Base-by-base conservation (phyloP, 2,329 filamentous ascomycete species). In the Neurospora crassa region DNA sequence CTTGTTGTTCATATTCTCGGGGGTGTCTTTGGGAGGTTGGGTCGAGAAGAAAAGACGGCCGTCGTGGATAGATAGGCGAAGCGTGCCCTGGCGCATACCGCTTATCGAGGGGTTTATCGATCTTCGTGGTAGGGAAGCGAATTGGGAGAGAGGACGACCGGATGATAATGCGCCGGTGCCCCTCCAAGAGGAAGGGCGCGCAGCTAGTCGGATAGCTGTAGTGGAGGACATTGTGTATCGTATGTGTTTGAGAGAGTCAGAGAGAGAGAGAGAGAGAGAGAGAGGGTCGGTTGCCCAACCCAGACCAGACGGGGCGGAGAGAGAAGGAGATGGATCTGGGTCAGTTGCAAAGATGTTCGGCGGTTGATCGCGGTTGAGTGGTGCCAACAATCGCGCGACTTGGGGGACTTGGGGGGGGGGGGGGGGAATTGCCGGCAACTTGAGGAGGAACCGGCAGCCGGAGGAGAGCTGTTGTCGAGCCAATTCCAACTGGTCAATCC, bases 41-140 rank as follows among this genome's bases (percentile, higher is more conserved):
- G 74, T 77, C 47, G 81, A 81, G 69, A 76, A 81, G 40, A 77
- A 76, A 3, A 77, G 78, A 6, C 76, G 69, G 18, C 73, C 76
- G 40, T 73, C 34, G 67, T 71, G 71, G 67, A 74, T 73, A 37
- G 67, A 29, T 40, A 69, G 67, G 42, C 45, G 42, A 40, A 71
- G 43, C 71, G 71, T 75, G 71, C 76, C 80, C 67, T 74, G 77
- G 40, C 78, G 76, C 53, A 63, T 63, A 29, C n/a, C 43, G 47
- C 78, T 80, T 77, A 76, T 75, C 42, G 77, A 73, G 29, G 71
- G 53, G 53, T 63, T 63, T 34, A 63, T 37, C 53, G 53, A 29
- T 63, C 53, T 63, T 63, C 53, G 69, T 41, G 45, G 67, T 29
- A 53, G 20, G 47, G 47, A 20, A 16, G 47, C 47, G 20, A 71